Percentiles rank a stretch among this genome's conserved stretches.
Evolutionary conservation across 345 rosid genomes (phyloP).

Genomic region (Odontarrhena argentea): DNA sequence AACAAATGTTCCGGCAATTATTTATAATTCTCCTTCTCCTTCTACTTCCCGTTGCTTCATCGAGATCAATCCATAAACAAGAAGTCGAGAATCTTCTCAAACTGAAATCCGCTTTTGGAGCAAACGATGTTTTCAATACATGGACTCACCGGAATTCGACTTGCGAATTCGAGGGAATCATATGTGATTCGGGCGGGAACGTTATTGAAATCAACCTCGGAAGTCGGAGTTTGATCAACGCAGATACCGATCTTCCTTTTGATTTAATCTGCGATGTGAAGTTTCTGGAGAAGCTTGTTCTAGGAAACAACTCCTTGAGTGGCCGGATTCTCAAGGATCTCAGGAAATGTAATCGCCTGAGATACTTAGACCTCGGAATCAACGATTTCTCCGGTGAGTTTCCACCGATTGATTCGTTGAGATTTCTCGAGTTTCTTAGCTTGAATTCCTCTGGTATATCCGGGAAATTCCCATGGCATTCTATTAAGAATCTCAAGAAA

Average conservation of each 20-base stretch:
- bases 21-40: constrained; percentile 28
- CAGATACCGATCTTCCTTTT: constrained; percentile 46
- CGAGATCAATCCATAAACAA: constrained; percentile 34
- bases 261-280: constrained; percentile 55
- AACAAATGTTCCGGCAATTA: constrained; percentile 30
- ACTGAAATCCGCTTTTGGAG: constrained; percentile 49
- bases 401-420: constrained; percentile 58
- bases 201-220: constrained; percentile 66
- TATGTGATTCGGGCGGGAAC: constrained; percentile 49
- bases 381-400: constrained; percentile 66
- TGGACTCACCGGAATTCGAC: constrained; percentile 48
- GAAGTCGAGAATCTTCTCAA: constrained; percentile 50
- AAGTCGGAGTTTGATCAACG: constrained; percentile 46
- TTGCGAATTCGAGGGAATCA: constrained; percentile 60
- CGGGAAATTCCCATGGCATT: constrained; percentile 72
- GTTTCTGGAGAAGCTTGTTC: constrained; percentile 52
- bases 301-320: constrained; percentile 53
- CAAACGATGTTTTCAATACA: constrained; percentile 43
- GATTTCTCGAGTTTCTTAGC: constrained; percentile 48
- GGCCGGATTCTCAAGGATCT: constrained; percentile 48
- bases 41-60: constrained; percentile 27
- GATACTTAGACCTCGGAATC: constrained; percentile 58
- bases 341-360: constrained; percentile 51
- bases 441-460: constrained; percentile 69
- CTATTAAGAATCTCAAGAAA: constrained; percentile 52